These are phyloP conservation scores for Knoxdaviesia capensis DNA, from an alignment of 2,329 filamentous ascomycete genomes.

Conservation along the genomic window DNA sequence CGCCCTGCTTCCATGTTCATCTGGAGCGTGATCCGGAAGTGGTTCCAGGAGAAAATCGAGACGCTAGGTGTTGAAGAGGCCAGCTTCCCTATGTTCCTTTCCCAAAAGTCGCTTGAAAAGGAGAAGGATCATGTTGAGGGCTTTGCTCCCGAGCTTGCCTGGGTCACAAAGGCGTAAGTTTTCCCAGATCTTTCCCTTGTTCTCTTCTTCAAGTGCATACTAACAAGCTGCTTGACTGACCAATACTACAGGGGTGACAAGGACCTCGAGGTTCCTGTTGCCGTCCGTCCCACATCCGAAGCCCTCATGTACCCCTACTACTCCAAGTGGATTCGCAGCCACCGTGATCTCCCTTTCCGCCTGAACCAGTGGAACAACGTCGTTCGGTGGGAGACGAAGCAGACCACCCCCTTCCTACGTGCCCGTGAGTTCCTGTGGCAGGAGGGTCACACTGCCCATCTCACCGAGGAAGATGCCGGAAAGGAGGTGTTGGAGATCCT, in stretches of 20 bases:
- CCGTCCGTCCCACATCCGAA: conserved; percentile 48
- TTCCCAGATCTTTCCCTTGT: not conserved
- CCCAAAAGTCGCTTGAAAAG: conserved; percentile 63
- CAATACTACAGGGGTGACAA: conserved; percentile 50
- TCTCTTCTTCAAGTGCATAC: not conserved
- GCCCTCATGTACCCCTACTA: conserved; percentile 93
- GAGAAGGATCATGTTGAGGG: conserved; percentile 97
- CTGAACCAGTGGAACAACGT: conserved; percentile 96
- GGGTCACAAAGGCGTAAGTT: conserved; percentile 64
- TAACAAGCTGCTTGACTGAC: not conserved
- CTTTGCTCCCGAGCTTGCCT: conserved; percentile 85
- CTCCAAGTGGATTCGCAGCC: conserved; percentile 88
- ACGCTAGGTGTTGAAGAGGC: conserved; percentile 83
- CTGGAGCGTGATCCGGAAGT: conserved; percentile 44
- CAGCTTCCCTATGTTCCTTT: conserved; percentile 93
- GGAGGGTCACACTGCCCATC: conserved; percentile 78
- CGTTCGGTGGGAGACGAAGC: conserved; percentile 93
- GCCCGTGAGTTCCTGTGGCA: conserved; percentile 97
- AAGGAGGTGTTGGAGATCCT: conserved; percentile 85
- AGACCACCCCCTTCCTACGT: conserved; percentile 68
- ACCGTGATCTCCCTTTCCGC: conserved; percentile 82
- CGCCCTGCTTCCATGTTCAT: conserved; percentile 50
- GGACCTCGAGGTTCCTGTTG: conserved; percentile 64
- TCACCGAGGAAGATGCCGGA: conserved; percentile 63
- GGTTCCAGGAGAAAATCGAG: conserved; percentile 62